Evolutionary conservation across 768 basidiomycete genomes (phyloP), one percentile per base, ranked within the genome.

Genomic region (Holtermannia corniformis): DNA sequence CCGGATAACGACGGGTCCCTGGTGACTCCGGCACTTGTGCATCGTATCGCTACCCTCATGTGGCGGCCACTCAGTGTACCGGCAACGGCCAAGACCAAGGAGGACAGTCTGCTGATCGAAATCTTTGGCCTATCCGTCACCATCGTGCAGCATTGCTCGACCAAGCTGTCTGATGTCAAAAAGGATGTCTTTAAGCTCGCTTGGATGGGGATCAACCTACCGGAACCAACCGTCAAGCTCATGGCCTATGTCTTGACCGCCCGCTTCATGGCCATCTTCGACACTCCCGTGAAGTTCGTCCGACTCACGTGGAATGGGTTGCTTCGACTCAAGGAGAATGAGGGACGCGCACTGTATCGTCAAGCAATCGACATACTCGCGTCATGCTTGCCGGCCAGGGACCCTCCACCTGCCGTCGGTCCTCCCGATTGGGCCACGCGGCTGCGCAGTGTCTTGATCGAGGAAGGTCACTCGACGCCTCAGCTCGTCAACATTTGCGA

Each of bases 141-240:
- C 27, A 78, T 99, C 55, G 84, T 97, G 3, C 86, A 92, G 55
- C 78, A 85, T 62, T 91, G 88, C 59, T 79, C 83, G 1, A 75
- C 80, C n/a, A 72, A 87, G n/a, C 77, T 95, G 41, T 81, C 81
- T 54, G 85, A 88, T 43, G 81, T 80, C 32, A 82, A 86, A 72
- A 96, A 91, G 70, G 87, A 92, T 55, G 82, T 97, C 60, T 91
- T 96, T 75, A 87, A 85, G 69, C 85, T 86, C 52, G 87, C 89
- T 19, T 96, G 90, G 90, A 80, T 84, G 62, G 87, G 84, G 62
- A 86, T 92, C 60, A 79, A 79, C 4, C 48, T 83, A 50, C 88
- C 93, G 41, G 95, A 97, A 68, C 79, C 84, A 4, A 82, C 91
- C 19, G 87, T 95, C 64, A 92, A 89, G 71, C 88, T 96, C 70